Evolutionary conservation across 768 basidiomycete genomes (phyloP), one percentile per base, ranked within the genome.

Genomic region (Podaxis sp.): DNA sequence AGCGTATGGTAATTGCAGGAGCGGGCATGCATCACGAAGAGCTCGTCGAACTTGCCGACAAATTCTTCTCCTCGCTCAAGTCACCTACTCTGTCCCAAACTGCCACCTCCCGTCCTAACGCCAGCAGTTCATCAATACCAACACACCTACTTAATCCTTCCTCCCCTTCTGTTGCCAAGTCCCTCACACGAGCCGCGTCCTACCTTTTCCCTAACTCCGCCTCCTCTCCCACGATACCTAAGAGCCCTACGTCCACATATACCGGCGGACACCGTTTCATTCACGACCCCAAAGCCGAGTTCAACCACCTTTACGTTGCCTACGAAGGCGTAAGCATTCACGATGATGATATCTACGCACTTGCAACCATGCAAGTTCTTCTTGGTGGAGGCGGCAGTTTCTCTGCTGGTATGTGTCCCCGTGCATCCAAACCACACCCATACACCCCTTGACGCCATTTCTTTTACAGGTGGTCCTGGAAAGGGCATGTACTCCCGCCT

Each of bases 401-500:
- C 82, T 97, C 95, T 38, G 96, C 96, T 15, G 92, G 87, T 87
- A 68, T 44, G 78, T 65, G 8, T 37, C 17, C 6, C 58, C 56
- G 62, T 17, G 12, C 24, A 13, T 36, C 15, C 63, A 20, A 28
- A 30, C 64, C 22, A 37, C 52, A 24, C 1, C 52, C 37, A 46
- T 7, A 17, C 20, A n/a, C 44, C 20, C n/a, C 44, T 46, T 6
- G 37, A 50, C 58, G 44, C 59, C 37, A 57, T 55, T 60, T 58
- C 67, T 57, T 40, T 55, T 56, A 24, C 68, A 84, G 95, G 96
- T 66, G 96, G 96, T 3, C 96, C 96, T 2, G 96, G 96, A 15
- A 99, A 99, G 79, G 96, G 96, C 69, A 99, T 99, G 96, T 99
- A 97, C 81, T 95, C 95, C 37, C 89, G 96, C 26, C 78, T 98